phyloP scores from a whole-genome alignment of 306 rosid species.

The Argentina anserina region DNA sequence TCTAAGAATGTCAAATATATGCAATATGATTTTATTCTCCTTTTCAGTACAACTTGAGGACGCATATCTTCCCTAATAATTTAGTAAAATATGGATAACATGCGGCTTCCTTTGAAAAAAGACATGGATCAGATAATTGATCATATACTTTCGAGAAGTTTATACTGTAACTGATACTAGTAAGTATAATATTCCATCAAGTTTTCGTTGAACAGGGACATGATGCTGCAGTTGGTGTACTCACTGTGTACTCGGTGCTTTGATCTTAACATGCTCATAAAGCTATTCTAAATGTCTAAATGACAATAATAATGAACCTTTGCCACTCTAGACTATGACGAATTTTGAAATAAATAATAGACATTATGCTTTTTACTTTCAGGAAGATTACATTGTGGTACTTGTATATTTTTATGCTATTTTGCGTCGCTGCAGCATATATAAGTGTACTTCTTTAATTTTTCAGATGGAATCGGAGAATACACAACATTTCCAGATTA shows the following conservation, averaged over 20 bases:
- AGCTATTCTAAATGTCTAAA: not conserved
- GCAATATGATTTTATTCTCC: not conserved
- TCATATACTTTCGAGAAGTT: not conserved
- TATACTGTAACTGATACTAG: not conserved
- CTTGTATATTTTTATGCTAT: not conserved
- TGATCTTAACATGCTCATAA: not conserved
- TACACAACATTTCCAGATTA: slow-evolving; percentile 37
- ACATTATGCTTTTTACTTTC: not conserved
- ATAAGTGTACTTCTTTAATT: not conserved
- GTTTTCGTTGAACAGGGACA: not conserved
- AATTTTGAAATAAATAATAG: not conserved
- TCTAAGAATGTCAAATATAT: too few relatives aligned
- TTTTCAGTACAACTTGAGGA: not conserved
- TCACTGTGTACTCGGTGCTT: not conserved
- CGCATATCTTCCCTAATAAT: not conserved
- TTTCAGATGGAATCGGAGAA: slow-evolving; percentile 55
- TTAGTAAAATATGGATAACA: not conserved
- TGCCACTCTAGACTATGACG: not conserved
- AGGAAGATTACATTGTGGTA: not conserved
- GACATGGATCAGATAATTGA: not conserved
- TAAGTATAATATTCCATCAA: not conserved
- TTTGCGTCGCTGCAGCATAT: not conserved
- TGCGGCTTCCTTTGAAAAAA: slow-evolving; percentile 1
- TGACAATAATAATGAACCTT: not conserved
- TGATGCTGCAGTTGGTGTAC: not conserved